These are phyloP conservation scores for Alternaria triticina DNA, from an alignment of 2,329 filamentous ascomycete genomes.

Conservation along the genomic window DNA sequence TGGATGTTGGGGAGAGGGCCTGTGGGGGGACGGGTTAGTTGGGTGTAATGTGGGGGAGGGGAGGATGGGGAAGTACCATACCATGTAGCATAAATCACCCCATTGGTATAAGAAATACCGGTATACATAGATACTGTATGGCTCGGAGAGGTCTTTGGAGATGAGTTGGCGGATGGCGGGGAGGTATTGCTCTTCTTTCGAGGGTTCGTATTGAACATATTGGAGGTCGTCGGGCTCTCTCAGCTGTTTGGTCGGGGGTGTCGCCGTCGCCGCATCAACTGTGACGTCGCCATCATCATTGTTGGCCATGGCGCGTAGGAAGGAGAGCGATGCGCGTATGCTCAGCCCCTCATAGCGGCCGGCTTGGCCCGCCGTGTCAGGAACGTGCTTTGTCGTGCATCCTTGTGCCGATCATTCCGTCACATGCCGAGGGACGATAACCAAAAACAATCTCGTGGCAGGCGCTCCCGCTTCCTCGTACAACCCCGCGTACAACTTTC, in stretches of 20 bases:
- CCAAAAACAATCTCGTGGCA: neutral
- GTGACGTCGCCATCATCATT: slow-evolving; percentile 1
- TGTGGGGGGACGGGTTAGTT: slow-evolving; percentile 33
- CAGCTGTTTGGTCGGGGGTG: neutral
- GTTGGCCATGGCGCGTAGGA: slow-evolving; percentile 5
- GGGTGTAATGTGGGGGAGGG: neutral
- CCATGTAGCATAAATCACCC: slow-evolving; percentile 97
- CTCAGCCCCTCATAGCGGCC: slow-evolving; percentile 1
- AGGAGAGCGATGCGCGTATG: slow-evolving; percentile 1
- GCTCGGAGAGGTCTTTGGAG: slow-evolving; percentile 94
- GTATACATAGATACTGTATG: slow-evolving; percentile 99
- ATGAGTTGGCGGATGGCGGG: slow-evolving; percentile 90
- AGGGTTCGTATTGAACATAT: slow-evolving; percentile 66
- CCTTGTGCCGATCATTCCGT: slow-evolving; percentile 17
- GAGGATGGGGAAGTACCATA: slow-evolving; percentile 67
- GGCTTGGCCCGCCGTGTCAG: slow-evolving; percentile 5
- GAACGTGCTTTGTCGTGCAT: slow-evolving; percentile 1
- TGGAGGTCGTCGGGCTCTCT: slow-evolving; percentile 50
- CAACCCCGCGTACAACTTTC: neutral
- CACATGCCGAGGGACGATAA: slow-evolving; percentile 14
- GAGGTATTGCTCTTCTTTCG: slow-evolving; percentile 71
- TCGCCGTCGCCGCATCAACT: neutral
- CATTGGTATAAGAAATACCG: slow-evolving; percentile 98
- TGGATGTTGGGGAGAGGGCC: slow-evolving; percentile 48
- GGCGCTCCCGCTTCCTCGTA: neutral